Percentiles rank a stretch among this genome's conserved stretches.
phyloP scores from a whole-genome alignment of 106 monocot species.

The Ottelia alismoides region DNA sequence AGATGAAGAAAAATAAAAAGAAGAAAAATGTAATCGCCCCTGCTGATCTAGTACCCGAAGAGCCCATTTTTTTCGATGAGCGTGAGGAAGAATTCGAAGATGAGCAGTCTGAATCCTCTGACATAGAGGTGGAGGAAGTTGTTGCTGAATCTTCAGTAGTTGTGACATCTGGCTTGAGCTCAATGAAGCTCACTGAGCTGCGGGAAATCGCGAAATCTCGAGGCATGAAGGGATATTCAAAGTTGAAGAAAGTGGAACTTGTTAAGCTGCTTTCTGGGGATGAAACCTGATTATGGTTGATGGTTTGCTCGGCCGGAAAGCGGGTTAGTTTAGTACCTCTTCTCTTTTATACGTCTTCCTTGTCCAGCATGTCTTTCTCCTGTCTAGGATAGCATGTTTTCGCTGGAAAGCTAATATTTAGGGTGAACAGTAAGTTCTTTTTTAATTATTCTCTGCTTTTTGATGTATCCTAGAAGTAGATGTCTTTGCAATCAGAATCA shows the following conservation, averaged over 20 bases:
- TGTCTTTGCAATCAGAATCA: too few relatives aligned
- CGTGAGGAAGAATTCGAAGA: constrained; percentile 13
- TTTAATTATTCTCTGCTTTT: too few relatives aligned
- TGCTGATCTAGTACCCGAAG: neutral
- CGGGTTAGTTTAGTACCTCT: too few relatives aligned
- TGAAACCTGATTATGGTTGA: constrained; percentile 23
- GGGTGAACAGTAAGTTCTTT: too few relatives aligned
- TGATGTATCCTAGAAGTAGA: too few relatives aligned
- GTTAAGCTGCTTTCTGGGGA: constrained; percentile 32
- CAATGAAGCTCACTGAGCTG: constrained; percentile 68
- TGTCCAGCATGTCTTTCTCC: too few relatives aligned
- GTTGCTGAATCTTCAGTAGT: constrained; percentile 6
- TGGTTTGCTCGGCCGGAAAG: too few relatives aligned
- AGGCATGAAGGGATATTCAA: constrained; percentile 84
- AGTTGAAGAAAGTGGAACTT: constrained; percentile 75
- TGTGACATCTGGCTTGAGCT: constrained; percentile 27
- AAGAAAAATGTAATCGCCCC: constrained; percentile 7
- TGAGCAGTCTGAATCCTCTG: constrained; percentile 15
- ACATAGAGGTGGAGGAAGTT: constrained; percentile 17
- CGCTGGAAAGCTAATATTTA: too few relatives aligned
- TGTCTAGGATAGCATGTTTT: too few relatives aligned
- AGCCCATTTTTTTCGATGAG: constrained; percentile 20
- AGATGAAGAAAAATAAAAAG: constrained; percentile 10
- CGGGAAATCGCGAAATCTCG: constrained; percentile 69
- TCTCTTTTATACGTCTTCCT: too few relatives aligned